phyloP scores from a whole-genome alignment of 208 protist genomes.

The Histomonas meleagridis region DNA sequence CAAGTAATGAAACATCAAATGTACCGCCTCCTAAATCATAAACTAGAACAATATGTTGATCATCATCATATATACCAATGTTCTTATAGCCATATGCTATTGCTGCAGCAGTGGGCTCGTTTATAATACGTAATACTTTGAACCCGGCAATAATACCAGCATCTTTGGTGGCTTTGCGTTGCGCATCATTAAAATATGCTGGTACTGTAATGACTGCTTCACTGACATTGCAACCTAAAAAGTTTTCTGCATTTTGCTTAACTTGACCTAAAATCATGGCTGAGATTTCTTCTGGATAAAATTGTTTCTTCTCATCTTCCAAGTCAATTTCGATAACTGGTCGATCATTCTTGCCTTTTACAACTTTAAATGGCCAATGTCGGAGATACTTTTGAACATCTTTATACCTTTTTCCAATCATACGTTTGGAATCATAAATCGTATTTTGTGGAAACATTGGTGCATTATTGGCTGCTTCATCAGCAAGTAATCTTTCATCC shows the following conservation, averaged over 20 bases:
- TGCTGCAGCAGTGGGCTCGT: constrained; percentile 97
- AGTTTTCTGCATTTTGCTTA: constrained; percentile 78
- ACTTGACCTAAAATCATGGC: constrained; percentile 77
- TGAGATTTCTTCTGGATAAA: constrained; percentile 75
- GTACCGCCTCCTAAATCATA: constrained; percentile 64
- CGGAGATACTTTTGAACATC: constrained; percentile 85
- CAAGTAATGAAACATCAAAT: constrained; percentile 86
- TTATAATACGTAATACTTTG: constrained; percentile 97
- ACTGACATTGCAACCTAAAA: constrained; percentile 72
- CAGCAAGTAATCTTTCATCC: constrained; percentile 66
- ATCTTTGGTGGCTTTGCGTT: constrained; percentile 76
- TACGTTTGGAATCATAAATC: constrained; percentile 67
- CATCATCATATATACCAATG: constrained; percentile 51
- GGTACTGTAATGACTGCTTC: constrained; percentile 85
- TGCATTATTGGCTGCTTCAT: constrained; percentile 73
- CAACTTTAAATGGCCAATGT: constrained; percentile 81
- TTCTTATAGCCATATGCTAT: constrained; percentile 92
- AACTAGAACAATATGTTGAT: constrained; percentile 46
- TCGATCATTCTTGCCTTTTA: constrained; percentile 56
- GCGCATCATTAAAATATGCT: constrained; percentile 92
- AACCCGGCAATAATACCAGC: constrained; percentile 71
- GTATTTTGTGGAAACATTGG: constrained; percentile 71
- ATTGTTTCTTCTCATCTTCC: constrained; percentile 65
- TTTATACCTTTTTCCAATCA: constrained; percentile 77
- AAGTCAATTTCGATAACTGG: constrained; percentile 61